These are phyloP conservation scores for Closterium sp. DNA, from an alignment of 139 green algal species.

Conservation along the genomic window DNA sequence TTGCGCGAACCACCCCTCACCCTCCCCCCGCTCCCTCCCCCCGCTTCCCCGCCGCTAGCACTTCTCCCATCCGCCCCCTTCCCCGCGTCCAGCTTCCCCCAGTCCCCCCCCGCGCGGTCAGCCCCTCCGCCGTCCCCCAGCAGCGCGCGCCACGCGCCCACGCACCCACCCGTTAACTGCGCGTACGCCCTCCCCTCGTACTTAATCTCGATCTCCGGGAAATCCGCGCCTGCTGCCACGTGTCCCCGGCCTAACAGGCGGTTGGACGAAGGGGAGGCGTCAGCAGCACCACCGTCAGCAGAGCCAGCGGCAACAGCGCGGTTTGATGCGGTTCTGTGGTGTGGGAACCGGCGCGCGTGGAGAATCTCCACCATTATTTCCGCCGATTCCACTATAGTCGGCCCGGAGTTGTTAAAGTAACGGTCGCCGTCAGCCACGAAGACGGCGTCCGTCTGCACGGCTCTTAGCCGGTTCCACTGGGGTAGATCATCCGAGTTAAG, in stretches of 20 bases:
- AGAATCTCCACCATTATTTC: conserved; percentile 42
- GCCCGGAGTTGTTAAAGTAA: conserved; percentile 42
- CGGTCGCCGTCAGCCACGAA: conserved; percentile 26
- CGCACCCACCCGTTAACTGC: not conserved
- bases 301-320: not conserved
- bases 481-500: not conserved
- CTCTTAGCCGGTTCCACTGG: conserved; percentile 22
- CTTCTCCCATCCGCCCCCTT: not conserved
- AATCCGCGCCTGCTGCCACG: not conserved
- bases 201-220: not conserved
- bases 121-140: not conserved
- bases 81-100: not conserved
- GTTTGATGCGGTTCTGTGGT: conserved; percentile 13
- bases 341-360: conserved; percentile 4
- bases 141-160: not conserved
- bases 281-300: not conserved
- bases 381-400: conserved; percentile 28
- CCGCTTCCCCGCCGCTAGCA: not conserved
- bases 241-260: not conserved
- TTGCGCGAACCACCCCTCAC: not conserved
- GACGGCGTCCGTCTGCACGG: conserved; percentile 24
- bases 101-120: not conserved
- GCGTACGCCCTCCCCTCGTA: conserved; percentile 2
- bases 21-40: not conserved
- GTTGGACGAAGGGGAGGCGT: not conserved